These are phyloP conservation scores for Xylaria sp. DNA, from an alignment of 2,329 filamentous ascomycete species.

Conservation along the genomic window DNA sequence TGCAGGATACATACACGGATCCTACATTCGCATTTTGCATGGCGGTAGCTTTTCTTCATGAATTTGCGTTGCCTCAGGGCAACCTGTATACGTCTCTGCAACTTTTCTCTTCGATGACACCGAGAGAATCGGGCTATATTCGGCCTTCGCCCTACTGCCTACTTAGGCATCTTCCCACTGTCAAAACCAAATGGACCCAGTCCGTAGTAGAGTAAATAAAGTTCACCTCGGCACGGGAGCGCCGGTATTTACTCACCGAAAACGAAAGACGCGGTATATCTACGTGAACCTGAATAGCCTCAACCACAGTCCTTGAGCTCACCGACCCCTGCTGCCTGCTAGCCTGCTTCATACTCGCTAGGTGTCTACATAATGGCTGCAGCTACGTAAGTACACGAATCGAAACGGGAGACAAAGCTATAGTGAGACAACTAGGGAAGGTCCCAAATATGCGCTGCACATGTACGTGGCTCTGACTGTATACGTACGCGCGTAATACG, in stretches of 20 bases:
- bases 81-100: background rate
- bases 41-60: background rate
- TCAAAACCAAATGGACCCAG: background rate
- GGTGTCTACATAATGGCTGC: background rate
- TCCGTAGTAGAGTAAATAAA: background rate
- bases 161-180: background rate
- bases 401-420: background rate
- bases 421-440: background rate
- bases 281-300: background rate
- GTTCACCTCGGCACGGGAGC: background rate
- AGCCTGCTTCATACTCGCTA: constrained; percentile 1
- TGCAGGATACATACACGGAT: background rate
- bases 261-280: background rate
- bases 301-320: background rate
- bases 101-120: background rate
- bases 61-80: too few species aligned
- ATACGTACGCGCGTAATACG: background rate
- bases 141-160: background rate
- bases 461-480: background rate
- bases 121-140: background rate
- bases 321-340: constrained; percentile 1
- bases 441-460: background rate
- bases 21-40: background rate
- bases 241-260: constrained; percentile 14
- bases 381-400: background rate